Conservation (phyloP, 2,329 filamentous ascomycete species). For the Monascus ruber region DNA sequence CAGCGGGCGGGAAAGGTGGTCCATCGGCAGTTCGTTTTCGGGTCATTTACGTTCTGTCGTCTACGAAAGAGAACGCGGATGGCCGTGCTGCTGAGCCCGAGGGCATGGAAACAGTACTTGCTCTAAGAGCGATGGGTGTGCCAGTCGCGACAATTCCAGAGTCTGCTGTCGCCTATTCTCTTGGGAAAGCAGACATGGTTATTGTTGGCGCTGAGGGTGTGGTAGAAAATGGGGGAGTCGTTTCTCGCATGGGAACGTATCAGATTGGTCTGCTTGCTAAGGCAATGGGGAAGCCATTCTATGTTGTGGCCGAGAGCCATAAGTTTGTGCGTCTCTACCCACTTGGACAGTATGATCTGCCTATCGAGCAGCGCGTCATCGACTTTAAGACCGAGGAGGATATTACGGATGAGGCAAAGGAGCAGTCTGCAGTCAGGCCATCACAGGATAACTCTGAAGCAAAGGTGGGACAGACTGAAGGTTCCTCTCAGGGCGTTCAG, state of each 20-base stretch:
- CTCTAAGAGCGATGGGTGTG: constrained; percentile 62
- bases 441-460: constrained; percentile 6
- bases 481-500: constrained; percentile 5
- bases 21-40: constrained; percentile 57
- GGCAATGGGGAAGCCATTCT: constrained; percentile 63
- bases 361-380: constrained; percentile 66
- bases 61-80: constrained; percentile 16
- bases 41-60: constrained; percentile 63
- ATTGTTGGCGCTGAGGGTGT: constrained; percentile 69
- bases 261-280: constrained; percentile 77
- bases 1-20: constrained; percentile 52
- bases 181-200: constrained; percentile 60
- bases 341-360: constrained; percentile 67
- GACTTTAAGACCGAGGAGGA: constrained; percentile 54
- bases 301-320: constrained; percentile 88
- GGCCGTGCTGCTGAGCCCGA: constrained; percentile 40
- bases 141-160: constrained; percentile 73
- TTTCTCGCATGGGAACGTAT: constrained; percentile 75
- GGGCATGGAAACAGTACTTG: constrained; percentile 57
- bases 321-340: constrained; percentile 90
- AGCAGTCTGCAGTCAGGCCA: constrained; percentile 23
- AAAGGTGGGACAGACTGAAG: constrained; percentile 4
- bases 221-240: constrained; percentile 85
- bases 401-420: constrained; percentile 34
- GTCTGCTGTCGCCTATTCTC: constrained; percentile 65